Evolutionary conservation across 345 rosid genomes (phyloP).

Genomic region (Luvunga scandens): DNA sequence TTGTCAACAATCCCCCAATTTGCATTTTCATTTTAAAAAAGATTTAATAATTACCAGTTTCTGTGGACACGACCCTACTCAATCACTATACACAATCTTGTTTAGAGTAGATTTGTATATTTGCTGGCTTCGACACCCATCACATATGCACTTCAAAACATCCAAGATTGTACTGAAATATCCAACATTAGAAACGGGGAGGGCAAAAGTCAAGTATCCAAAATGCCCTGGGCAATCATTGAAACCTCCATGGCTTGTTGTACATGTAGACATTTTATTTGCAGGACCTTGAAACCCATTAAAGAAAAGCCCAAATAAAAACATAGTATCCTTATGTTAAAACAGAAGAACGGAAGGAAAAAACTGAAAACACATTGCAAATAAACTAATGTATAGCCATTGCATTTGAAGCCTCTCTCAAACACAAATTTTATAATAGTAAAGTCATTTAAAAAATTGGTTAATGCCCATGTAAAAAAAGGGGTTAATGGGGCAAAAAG

Average conservation of each 20-base stretch:
- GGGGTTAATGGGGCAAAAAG: background rate
- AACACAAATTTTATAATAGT: background rate
- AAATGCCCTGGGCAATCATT: constrained; percentile 84
- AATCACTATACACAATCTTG: too few species aligned
- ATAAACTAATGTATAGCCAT: background rate
- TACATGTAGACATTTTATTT: constrained; percentile 57
- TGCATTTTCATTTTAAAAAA: too few species aligned
- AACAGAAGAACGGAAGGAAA: background rate
- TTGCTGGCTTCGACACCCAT: too few species aligned
- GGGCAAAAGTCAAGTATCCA: constrained; percentile 74
- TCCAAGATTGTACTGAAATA: constrained; percentile 64
- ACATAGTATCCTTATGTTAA: background rate
- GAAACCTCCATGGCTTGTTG: constrained; percentile 62
- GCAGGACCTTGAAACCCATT: constrained; percentile 70
- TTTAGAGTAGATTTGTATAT: too few species aligned
- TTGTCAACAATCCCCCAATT: too few species aligned
- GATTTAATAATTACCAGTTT: too few species aligned
- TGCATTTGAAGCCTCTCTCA: background rate
- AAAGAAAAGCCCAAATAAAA: background rate
- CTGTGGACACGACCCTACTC: too few species aligned
- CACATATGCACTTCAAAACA: constrained; percentile 75
- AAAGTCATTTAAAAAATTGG: background rate
- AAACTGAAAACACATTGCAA: background rate
- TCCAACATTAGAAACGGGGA: constrained; percentile 83
- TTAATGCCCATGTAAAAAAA: too few species aligned